These are phyloP conservation scores for California macrophylla DNA, from an alignment of 441 rosid species.

Conservation along the genomic window DNA sequence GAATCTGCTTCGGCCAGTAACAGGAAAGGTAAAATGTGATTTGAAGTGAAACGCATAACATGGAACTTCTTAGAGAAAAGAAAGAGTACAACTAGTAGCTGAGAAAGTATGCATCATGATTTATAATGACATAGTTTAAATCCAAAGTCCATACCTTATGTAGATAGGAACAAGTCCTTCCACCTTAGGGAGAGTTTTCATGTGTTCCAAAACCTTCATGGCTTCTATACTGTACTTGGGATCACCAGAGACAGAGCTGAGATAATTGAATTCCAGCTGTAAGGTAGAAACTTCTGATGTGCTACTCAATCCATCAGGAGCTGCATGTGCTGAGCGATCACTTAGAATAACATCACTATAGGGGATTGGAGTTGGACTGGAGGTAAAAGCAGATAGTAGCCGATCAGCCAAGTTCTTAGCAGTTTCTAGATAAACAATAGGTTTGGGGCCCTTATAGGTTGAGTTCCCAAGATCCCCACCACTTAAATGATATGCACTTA, in stretches of 20 bases:
- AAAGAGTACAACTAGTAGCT: not conserved
- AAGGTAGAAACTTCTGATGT: conserved; percentile 84
- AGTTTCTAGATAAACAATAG: conserved; percentile 57
- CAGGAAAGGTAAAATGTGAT: not conserved
- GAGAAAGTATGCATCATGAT: not conserved
- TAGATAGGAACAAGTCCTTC: conserved; percentile 93
- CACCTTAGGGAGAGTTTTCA: conserved; percentile 71
- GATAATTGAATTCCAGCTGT: conserved; percentile 94
- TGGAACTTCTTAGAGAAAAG: not conserved
- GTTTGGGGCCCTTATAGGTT: conserved; percentile 48
- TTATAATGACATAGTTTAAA: conserved; percentile 5
- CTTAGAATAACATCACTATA: conserved; percentile 72
- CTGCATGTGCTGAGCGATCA: conserved; percentile 74
- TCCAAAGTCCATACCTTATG: conserved; percentile 49
- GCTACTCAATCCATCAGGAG: conserved; percentile 85
- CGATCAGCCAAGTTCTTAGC: conserved; percentile 83
- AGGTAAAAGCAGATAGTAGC: conserved; percentile 68
- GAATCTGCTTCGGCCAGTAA: not conserved
- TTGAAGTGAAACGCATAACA: not conserved
- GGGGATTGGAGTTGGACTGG: conserved; percentile 83
- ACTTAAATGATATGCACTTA: conserved; percentile 93
- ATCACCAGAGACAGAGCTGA: conserved; percentile 79
- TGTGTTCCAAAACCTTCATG: conserved; percentile 88
- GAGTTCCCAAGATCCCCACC: conserved; percentile 54
- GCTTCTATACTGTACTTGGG: conserved; percentile 72